Percentiles rank a stretch among this genome's conserved stretches.
Evolutionary conservation across 2,329 filamentous ascomycete genomes (phyloP).

Genomic region (Fusarium sp.): DNA sequence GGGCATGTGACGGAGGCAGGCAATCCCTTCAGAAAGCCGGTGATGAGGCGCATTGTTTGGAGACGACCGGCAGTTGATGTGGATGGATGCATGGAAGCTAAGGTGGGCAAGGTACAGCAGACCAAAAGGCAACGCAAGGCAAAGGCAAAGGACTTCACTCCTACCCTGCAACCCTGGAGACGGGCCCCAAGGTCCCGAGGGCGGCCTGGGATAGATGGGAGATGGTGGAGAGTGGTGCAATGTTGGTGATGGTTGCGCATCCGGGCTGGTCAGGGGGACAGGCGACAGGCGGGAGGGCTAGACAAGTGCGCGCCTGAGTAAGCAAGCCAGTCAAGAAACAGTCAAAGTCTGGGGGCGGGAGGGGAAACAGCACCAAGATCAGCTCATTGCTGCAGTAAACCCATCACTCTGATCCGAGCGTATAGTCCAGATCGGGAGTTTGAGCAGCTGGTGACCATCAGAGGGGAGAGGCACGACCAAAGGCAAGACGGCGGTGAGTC

Average conservation of each 20-base stretch:
- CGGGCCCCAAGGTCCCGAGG: conserved; percentile 2
- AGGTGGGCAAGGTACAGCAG: neutral
- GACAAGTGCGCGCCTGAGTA: conserved; percentile 15
- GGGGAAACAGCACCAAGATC: conserved; percentile 24
- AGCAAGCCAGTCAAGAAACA: conserved; percentile 13
- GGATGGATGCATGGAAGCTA: conserved; percentile 19
- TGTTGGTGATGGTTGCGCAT: conserved; percentile 27
- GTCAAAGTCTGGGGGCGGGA: conserved; percentile 13
- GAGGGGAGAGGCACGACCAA: conserved; percentile 7
- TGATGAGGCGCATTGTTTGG: conserved; percentile 18
- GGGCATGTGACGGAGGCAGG: conserved; percentile 23
- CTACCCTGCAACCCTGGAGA: conserved; percentile 26
- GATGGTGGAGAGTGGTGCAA: conserved; percentile 10
- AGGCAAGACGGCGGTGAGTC: conserved; percentile 26
- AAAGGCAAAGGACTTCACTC: neutral
- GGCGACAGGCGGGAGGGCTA: conserved; percentile 8
- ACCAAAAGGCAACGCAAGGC: neutral
- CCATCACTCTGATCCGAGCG: conserved; percentile 18
- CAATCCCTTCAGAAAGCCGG: conserved; percentile 4
- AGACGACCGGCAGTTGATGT: conserved; percentile 35
- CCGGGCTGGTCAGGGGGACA: conserved; percentile 25
- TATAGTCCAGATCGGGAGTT: neutral
- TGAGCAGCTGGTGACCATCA: conserved; percentile 8
- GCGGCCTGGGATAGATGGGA: neutral
- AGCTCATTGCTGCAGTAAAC: conserved; percentile 34